Base-by-base conservation (phyloP, 257 asterid genomes). In the Buddleja alternifolia region DNA sequence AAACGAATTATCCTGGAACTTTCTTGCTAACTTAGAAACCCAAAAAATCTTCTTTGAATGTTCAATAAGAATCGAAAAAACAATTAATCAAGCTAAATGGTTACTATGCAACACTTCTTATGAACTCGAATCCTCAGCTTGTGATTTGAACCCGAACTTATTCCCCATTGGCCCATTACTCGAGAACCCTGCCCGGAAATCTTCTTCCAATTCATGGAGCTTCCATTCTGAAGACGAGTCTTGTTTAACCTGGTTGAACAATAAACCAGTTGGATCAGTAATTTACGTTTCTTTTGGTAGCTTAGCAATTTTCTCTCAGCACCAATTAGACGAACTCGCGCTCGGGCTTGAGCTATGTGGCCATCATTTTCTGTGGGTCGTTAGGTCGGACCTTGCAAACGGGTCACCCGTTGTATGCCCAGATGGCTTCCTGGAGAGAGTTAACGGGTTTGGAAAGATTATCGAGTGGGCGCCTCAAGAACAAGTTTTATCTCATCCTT, bases 241-340 rank as follows among this genome's bases (percentile, higher is more conserved):
- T 20, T 81, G 83, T 54, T 23, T 84, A 29, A 65, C 3, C 41
- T 81, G 89, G 89, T 24, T 84, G 62, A 64, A 77, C 55, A 19
- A 8, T 2, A 77, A 81, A 10, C 61, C 62, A 37, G 15, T 9
- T 16, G 58, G 55, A 34, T 78, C 83, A 1, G 86, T 84, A 1
- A 25, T 84, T 1, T 84, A 81, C 8, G 80, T 84, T 37, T 73
- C 89, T 1, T 84, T 84, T 41, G 86, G 89, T 8, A 77, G 85
- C 63, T 2, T 80, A 11, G 80, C 83, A 0, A 71, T 75, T 36
- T 37, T 79, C 56, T 77, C 77, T 40, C 83, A 79, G 66, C 69
- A 47, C 8, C 85, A 77, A 12, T 50, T 81, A 0, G 75, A 77
- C 16, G 90, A 84, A 23, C 52, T 81, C 10, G 90, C 86, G 10